phyloP scores from a whole-genome alignment of 129 eudicot genomes.

The Mikania micrantha region DNA sequence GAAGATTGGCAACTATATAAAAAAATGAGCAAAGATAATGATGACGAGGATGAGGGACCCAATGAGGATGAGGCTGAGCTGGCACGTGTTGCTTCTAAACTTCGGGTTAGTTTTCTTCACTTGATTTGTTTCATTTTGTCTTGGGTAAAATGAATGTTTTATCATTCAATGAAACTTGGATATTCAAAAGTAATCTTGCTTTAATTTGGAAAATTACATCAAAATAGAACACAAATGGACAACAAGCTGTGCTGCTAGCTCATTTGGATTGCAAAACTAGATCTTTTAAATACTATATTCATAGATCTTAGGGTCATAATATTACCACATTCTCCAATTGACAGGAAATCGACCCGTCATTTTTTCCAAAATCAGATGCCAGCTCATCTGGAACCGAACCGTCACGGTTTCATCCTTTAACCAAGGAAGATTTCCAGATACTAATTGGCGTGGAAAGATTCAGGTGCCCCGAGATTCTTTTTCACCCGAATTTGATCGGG shows the following conservation, averaged over 20 bases:
- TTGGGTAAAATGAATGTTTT: background rate
- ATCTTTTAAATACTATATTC: too few relatives aligned
- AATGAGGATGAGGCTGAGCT: slow-evolving; percentile 88
- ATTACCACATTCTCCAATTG: background rate
- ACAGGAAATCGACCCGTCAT: slow-evolving; percentile 89
- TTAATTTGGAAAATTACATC: too few relatives aligned
- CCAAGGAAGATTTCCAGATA: slow-evolving; percentile 91
- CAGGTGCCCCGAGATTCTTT: slow-evolving; percentile 89
- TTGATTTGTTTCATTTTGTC: background rate
- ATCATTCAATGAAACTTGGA: too few relatives aligned
- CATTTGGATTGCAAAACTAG: too few relatives aligned
- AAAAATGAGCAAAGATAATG: slow-evolving; percentile 93
- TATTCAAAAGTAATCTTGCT: too few relatives aligned
- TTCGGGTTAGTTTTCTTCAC: slow-evolving; percentile 51
- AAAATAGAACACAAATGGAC: too few relatives aligned
- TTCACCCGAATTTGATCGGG: slow-evolving; percentile 74
- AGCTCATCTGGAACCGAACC: slow-evolving; percentile 51
- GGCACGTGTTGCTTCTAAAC: slow-evolving; percentile 67
- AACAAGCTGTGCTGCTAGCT: too few relatives aligned
- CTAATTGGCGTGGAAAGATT: slow-evolving; percentile 87
- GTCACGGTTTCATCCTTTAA: slow-evolving; percentile 70
- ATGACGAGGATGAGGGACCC: slow-evolving; percentile 84
- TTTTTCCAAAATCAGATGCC: slow-evolving; percentile 52
- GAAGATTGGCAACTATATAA: slow-evolving; percentile 99
- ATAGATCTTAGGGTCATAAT: too few relatives aligned